Conservation (phyloP, 306 rosid species). For the Ammopiptanthus mongolicus region DNA sequence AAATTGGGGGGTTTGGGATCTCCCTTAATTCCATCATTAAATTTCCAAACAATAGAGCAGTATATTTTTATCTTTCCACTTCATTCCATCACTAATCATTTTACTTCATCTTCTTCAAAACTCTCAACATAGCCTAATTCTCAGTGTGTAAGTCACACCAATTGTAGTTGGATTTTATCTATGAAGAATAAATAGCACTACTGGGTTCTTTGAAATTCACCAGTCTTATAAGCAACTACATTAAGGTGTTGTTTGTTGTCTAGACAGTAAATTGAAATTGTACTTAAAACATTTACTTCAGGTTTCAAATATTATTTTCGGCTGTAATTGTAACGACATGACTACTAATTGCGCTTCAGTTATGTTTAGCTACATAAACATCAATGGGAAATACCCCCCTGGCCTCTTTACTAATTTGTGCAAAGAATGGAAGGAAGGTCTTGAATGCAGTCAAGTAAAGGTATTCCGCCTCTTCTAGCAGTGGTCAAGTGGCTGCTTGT, state of each 20-base stretch:
- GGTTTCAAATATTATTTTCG: not conserved
- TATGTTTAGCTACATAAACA: constrained; percentile 89
- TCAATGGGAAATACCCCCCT: constrained; percentile 85
- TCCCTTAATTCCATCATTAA: no score
- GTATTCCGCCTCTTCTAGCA: not conserved
- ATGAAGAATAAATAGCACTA: not conserved
- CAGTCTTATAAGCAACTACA: not conserved
- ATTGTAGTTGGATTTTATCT: not conserved
- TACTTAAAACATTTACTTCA: not conserved
- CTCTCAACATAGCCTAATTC: no score
- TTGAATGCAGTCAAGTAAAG: constrained; percentile 31
- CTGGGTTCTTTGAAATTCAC: not conserved
- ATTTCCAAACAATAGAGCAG: no score
- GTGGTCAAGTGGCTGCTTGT: constrained; percentile 12
- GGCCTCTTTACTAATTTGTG: constrained; percentile 75
- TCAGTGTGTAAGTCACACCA: no score
- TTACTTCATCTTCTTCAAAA: no score
- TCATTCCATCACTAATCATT: no score
- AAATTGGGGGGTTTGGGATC: no score
- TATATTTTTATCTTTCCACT: no score
- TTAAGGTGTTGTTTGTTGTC: not conserved
- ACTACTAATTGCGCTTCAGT: constrained; percentile 50
- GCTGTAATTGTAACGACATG: constrained; percentile 23
- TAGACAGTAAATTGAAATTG: not conserved
- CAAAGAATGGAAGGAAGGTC: constrained; percentile 61